Base-by-base conservation (phyloP, 164 flowering plant species). In the grape (Vitis vinifera) region DNA sequence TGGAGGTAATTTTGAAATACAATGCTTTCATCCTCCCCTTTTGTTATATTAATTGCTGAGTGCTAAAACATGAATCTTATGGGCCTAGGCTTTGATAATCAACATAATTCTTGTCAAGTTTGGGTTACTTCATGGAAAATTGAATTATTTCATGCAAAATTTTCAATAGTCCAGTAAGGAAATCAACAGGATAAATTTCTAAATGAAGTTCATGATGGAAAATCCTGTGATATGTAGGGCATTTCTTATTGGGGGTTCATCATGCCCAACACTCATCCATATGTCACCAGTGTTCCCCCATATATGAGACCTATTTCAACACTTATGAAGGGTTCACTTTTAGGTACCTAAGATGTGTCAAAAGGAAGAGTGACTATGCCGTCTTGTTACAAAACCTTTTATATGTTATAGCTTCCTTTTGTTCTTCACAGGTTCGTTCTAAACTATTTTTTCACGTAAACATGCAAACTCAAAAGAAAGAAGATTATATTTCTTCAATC, bases 1-100 rank as follows among this genome's bases (percentile, higher is more conserved):
- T 1, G 27, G 55, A 76, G 85, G 87, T 84, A 79, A 69, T 37
- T 66, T 8, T 16, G 15, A 37, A 59, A 10, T 3, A 15, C 4
- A 29, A n/a, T 62, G 31, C 68, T 67, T 13, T 53, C 9, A 14
- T 59, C 4, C 16, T 51, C 53, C 17, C 31, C 10, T 11, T 15
- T 2, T 23, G 5, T 55, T 53, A 19, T 19, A 50, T 27, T 57
- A n/a, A 55, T 55, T 16, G 19, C 29, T 37, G 44, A 37, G 15
- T 53, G 56, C 16, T 53, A 53, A 53, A 53, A 53, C 56, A 53
- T 53, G 15, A 15, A 53, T 53, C 10, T 53, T 53, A 57, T 30
- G 29, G 59, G 23, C 5, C 5, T 16, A 37, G 44, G 44, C 44
- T 37, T 37, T 37, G 44, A 37, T 37, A 37, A 37, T 37, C 44